These are phyloP conservation scores for Citrullus amarus DNA, from an alignment of 306 rosid species.

Conservation along the genomic window DNA sequence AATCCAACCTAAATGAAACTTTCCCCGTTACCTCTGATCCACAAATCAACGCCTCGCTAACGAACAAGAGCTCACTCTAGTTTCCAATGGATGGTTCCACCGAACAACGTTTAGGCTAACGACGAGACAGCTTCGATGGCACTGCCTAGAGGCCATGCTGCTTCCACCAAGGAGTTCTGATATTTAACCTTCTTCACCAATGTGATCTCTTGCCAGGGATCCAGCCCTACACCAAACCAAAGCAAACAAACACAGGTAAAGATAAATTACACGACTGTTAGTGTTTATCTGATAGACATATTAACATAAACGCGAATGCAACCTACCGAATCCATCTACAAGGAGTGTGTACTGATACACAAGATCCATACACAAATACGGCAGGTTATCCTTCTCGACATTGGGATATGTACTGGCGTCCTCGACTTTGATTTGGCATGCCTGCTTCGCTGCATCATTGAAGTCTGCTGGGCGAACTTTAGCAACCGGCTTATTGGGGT, in stretches of 20 bases:
- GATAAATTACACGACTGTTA: not conserved
- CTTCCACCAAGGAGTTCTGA: conserved; percentile 70
- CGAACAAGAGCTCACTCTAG: not conserved
- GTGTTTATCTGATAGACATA: not conserved
- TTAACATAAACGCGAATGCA: not conserved
- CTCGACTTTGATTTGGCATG: conserved; percentile 62
- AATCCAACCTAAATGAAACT: not conserved
- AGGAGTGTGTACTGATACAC: conserved; percentile 74
- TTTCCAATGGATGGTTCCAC: not conserved
- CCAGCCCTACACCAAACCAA: conserved; percentile 43
- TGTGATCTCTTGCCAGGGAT: conserved; percentile 89
- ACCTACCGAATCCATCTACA: conserved; percentile 89
- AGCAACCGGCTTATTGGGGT: conserved; percentile 48
- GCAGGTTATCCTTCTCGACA: conserved; percentile 62
- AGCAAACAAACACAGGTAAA: conserved; percentile 1
- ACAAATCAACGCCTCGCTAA: not conserved
- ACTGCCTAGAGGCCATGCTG: conserved; percentile 99
- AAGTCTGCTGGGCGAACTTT: conserved; percentile 54
- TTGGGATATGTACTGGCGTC: conserved; percentile 46
- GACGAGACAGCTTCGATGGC: conserved; percentile 96
- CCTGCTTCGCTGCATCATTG: conserved; percentile 82
- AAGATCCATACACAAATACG: conserved; percentile 96
- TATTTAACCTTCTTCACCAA: conserved; percentile 87
- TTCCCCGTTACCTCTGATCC: not conserved
- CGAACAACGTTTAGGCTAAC: not conserved